Percentiles rank a stretch among this genome's conserved stretches.
Conservation (phyloP, 2,329 filamentous ascomycete genomes). For the Plenodomus lindquistii region DNA sequence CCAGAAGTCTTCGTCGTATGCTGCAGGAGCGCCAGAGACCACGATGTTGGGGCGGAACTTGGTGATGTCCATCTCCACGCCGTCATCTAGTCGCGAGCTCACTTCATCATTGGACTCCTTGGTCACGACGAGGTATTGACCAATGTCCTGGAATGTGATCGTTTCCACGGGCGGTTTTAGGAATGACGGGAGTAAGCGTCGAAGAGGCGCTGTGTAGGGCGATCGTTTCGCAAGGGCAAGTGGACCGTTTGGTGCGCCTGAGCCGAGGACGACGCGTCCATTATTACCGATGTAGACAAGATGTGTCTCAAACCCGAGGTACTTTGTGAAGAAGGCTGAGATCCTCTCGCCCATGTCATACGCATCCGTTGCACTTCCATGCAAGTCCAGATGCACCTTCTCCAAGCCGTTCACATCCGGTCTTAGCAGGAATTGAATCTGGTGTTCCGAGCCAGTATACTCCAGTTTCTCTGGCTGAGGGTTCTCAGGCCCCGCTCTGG, state of each 20-base stretch:
- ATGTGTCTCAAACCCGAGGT: constrained; percentile 47
- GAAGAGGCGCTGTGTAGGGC: constrained; percentile 38
- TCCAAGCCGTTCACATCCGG: constrained; percentile 55
- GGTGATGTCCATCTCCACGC: constrained; percentile 62
- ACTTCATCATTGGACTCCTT: constrained; percentile 21
- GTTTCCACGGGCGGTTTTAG: constrained; percentile 42
- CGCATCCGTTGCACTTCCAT: constrained; percentile 60
- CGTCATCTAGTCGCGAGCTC: constrained; percentile 51
- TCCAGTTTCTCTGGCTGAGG: constrained; percentile 4
- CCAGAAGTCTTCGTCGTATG: constrained; percentile 77
- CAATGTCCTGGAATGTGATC: constrained; percentile 11
- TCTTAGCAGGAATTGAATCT: constrained; percentile 55
- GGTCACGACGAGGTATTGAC: constrained; percentile 21
- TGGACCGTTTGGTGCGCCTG: constrained; percentile 51
- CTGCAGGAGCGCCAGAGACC: constrained; percentile 58
- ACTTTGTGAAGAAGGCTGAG: constrained; percentile 71
- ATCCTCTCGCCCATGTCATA: constrained; percentile 63
- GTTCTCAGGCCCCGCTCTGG: constrained; percentile 9
- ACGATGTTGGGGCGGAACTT: constrained; percentile 78
- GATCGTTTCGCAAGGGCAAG: constrained; percentile 11
- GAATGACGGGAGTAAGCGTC: constrained; percentile 34
- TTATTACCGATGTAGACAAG: constrained; percentile 69
- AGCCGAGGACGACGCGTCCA: constrained; percentile 65
- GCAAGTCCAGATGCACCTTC: constrained; percentile 60
- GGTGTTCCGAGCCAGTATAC: constrained; percentile 10